Evolutionary conservation across 164 flowering plant genomes (phyloP).

Genomic region (Liquidambar formosana): DNA sequence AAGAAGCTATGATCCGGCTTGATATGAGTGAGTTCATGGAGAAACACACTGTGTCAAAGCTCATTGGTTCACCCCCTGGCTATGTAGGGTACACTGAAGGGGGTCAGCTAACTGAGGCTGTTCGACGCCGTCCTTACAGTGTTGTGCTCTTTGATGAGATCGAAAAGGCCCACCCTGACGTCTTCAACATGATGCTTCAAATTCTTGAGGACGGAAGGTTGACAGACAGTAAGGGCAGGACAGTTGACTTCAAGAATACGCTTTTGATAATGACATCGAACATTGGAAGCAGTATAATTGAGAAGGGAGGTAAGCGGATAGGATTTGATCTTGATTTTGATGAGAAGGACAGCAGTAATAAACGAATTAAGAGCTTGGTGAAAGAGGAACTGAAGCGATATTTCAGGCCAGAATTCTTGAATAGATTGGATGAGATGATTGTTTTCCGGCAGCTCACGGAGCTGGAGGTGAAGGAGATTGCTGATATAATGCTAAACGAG

Average conservation of each 20-base stretch:
- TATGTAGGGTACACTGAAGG: slow-evolving; percentile 90
- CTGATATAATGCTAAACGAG: slow-evolving; percentile 82
- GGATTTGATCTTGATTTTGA: slow-evolving; percentile 76
- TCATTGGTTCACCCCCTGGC: slow-evolving; percentile 92
- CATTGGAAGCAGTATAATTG: slow-evolving; percentile 81
- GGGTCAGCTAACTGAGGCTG: slow-evolving; percentile 91
- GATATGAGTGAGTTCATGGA: slow-evolving; percentile 99
- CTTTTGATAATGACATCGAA: slow-evolving; percentile 91
- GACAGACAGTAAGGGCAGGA: slow-evolving; percentile 88
- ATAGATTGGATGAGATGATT: slow-evolving; percentile 87
- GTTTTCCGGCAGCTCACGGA: slow-evolving; percentile 84
- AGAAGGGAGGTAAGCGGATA: slow-evolving; percentile 72
- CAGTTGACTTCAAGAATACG: slow-evolving; percentile 87
- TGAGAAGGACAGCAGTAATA: slow-evolving; percentile 80
- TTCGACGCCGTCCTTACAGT: slow-evolving; percentile 75
- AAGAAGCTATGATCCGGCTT: slow-evolving; percentile 89
- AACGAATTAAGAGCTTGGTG: slow-evolving; percentile 77
- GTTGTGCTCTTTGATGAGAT: slow-evolving; percentile 89
- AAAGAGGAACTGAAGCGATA: slow-evolving; percentile 77
- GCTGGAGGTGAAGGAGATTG: slow-evolving; percentile 77
- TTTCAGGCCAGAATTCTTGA: slow-evolving; percentile 85
- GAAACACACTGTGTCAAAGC: slow-evolving; percentile 83
- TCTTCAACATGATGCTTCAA: slow-evolving; percentile 96
- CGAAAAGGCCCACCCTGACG: slow-evolving; percentile 96
- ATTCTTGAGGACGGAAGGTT: slow-evolving; percentile 85